Conservation (phyloP, 345 rosid genomes). For the Physaria fendleri region DNA sequence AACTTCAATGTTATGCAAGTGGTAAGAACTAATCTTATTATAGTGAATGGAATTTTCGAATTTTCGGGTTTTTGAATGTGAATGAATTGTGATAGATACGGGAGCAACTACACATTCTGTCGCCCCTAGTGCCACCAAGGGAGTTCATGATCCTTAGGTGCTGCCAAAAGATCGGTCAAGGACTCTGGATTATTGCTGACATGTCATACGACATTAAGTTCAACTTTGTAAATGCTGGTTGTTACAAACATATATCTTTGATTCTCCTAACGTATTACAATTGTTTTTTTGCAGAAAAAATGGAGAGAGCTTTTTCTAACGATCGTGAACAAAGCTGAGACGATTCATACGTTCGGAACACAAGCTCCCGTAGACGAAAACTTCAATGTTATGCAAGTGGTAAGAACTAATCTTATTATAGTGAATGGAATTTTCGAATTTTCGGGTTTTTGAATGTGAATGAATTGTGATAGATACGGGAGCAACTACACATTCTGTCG, state of each 20-base stretch:
- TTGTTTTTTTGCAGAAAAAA: slow-evolving; percentile 39
- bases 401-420: slow-evolving; percentile 16
- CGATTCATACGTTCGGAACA: slow-evolving; percentile 34
- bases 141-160: slow-evolving; percentile 55
- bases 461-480: slow-evolving; percentile 43
- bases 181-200: slow-evolving; percentile 60
- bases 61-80: background rate
- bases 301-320: slow-evolving; percentile 65
- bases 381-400: slow-evolving; percentile 52
- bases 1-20: slow-evolving; percentile 43
- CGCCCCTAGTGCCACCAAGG: slow-evolving; percentile 65
- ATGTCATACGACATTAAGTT: slow-evolving; percentile 40
- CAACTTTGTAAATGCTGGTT: background rate
- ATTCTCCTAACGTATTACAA: too few species aligned
- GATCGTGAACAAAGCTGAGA: slow-evolving; percentile 46
- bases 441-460: background rate
- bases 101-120: slow-evolving; percentile 55
- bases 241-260: too few species aligned
- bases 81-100: slow-evolving; percentile 39
- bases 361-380: slow-evolving; percentile 23
- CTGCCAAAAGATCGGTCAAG: slow-evolving; percentile 45
- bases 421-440: too few species aligned
- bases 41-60: too few species aligned
- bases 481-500: slow-evolving; percentile 58
- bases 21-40: slow-evolving; percentile 34